Conservation (phyloP, 148 eudicot species). For the Rhododendron vialii region DNA sequence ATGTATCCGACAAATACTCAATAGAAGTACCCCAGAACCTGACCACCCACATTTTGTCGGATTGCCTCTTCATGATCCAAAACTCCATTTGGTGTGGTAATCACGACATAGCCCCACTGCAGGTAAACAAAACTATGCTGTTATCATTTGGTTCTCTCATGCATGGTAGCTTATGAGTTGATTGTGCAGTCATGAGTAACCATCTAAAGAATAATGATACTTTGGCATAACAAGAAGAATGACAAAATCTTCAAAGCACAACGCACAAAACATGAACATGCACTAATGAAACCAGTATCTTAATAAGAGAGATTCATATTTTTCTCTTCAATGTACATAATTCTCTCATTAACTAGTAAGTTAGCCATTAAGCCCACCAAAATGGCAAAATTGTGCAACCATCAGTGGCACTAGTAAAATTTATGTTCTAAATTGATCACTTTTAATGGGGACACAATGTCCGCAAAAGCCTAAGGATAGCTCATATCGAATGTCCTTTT, state of each 20-base stretch:
- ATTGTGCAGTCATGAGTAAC: neutral
- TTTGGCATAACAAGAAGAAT: neutral
- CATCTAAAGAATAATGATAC: neutral
- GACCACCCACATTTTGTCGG: slow-evolving; percentile 80
- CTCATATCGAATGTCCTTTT: neutral
- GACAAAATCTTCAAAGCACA: neutral
- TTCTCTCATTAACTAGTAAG: neutral
- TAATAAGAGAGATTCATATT: neutral
- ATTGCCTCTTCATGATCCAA: slow-evolving; percentile 93
- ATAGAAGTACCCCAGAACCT: slow-evolving; percentile 87
- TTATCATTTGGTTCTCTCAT: neutral
- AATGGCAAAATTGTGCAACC: neutral
- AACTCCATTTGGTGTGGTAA: slow-evolving; percentile 86
- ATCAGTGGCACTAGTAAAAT: neutral
- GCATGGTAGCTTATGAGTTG: neutral
- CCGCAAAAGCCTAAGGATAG: neutral
- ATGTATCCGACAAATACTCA: slow-evolving; percentile 9
- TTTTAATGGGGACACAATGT: neutral
- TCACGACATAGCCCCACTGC: slow-evolving; percentile 97
- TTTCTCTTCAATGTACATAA: neutral
- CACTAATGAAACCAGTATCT: neutral
- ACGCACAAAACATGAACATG: neutral
- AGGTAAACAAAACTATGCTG: slow-evolving; percentile 5
- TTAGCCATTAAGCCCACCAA: neutral
- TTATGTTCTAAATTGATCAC: neutral